These are phyloP conservation scores for Boletus holoroseus DNA, from an alignment of 1,284 basidiomycete genomes.

Conservation along the genomic window DNA sequence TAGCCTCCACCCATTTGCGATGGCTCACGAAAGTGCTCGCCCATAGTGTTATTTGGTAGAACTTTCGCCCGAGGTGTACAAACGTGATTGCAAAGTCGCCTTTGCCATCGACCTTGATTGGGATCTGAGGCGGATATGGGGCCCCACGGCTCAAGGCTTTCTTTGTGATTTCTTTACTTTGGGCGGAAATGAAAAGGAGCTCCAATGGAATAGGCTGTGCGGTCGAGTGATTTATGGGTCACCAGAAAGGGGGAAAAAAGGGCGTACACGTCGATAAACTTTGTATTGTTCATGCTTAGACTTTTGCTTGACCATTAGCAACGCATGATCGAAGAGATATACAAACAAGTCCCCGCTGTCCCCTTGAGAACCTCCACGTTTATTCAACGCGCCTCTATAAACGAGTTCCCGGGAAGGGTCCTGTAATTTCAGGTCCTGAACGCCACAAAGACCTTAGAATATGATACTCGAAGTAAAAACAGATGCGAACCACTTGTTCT, in stretches of 20 bases:
- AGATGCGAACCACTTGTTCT: slow-evolving; percentile 58
- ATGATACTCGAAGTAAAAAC: not conserved
- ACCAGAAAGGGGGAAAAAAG: slow-evolving; percentile 2
- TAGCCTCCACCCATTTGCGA: slow-evolving; percentile 92
- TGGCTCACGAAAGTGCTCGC: slow-evolving; percentile 82
- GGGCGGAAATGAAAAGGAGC: slow-evolving; percentile 76
- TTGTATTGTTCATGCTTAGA: slow-evolving; percentile 91
- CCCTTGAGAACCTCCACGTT: slow-evolving; percentile 73
- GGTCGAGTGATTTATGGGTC: slow-evolving; percentile 6
- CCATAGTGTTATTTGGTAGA: slow-evolving; percentile 92
- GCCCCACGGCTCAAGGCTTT: slow-evolving; percentile 52
- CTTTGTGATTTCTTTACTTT: slow-evolving; percentile 42
- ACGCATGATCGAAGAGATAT: slow-evolving; percentile 95
- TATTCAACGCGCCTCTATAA: slow-evolving; percentile 91
- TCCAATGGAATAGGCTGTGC: slow-evolving; percentile 91
- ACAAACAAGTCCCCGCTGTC: slow-evolving; percentile 87
- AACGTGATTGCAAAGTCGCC: slow-evolving; percentile 92
- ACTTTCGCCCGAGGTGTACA: slow-evolving; percentile 88
- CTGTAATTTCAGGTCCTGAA: slow-evolving; percentile 76
- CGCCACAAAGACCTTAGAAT: slow-evolving; percentile 2
- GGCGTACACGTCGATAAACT: slow-evolving; percentile 84
- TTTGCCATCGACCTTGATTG: slow-evolving; percentile 66
- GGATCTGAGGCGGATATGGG: slow-evolving; percentile 40
- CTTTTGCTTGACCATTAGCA: slow-evolving; percentile 93
- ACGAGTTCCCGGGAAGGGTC: slow-evolving; percentile 73